Evolutionary conservation across 306 rosid genomes (phyloP).

Genomic region (Prunus dulcis): DNA sequence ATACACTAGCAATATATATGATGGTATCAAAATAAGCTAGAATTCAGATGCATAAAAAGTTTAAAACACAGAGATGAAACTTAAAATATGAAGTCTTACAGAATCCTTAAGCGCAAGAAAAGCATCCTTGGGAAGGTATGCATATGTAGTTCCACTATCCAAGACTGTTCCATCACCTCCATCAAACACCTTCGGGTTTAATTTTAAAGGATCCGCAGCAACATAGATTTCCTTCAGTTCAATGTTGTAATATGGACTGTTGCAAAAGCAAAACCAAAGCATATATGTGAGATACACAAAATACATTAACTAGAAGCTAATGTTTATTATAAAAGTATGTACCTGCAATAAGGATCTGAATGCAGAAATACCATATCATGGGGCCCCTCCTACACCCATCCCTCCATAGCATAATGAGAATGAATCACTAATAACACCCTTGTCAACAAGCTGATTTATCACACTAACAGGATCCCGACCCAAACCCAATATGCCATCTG

Average conservation of each 20-base stretch:
- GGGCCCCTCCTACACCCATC: constrained; percentile 60
- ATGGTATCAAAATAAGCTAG: constrained; percentile 2
- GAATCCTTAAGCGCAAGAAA: constrained; percentile 37
- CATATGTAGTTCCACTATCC: constrained; percentile 63
- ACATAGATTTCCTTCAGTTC: constrained; percentile 46
- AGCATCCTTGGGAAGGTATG: constrained; percentile 47
- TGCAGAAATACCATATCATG: constrained; percentile 44
- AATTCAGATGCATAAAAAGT: neutral
- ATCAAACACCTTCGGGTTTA: constrained; percentile 38
- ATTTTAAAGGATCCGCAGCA: constrained; percentile 42
- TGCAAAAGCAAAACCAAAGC: constrained; percentile 36
- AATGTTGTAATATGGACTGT: constrained; percentile 53
- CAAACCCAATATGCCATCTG: constrained; percentile 54
- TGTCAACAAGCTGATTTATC: constrained; percentile 51
- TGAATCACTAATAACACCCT: constrained; percentile 44
- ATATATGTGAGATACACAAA: constrained; percentile 39
- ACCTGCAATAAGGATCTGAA: constrained; percentile 47
- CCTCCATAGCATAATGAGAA: constrained; percentile 56
- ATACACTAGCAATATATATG: neutral
- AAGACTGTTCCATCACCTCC: constrained; percentile 46
- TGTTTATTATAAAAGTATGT: neutral
- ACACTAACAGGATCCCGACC: constrained; percentile 52
- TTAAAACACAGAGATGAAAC: neutral
- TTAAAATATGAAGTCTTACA: constrained; percentile 29
- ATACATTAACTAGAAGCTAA: neutral